Evolutionary conservation across 352 stramenopile species (phyloP), one percentile per base, ranked within the genome.

Genomic region (Phytopythium oedochilum): DNA sequence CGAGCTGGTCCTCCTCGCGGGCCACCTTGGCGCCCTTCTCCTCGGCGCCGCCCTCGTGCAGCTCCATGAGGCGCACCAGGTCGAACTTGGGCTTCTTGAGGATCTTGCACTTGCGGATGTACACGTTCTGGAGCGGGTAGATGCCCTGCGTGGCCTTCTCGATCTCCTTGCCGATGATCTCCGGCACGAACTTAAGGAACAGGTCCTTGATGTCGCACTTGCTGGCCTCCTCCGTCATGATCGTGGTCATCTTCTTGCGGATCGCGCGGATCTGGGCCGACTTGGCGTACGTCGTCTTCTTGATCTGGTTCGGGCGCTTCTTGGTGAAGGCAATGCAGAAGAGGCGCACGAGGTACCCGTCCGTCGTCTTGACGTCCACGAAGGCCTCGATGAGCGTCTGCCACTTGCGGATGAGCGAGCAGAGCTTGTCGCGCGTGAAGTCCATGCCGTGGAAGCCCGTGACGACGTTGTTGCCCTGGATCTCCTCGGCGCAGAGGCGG

Each of bases 71-170:
- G 73, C 98, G 97, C 55, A 96, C 96, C 39, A 99, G 75, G 89
- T 99, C 98, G 72, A 99, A 99, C 89, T 99, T 99, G 52, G 97
- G 97, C 89, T 99, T 99, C 93, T 99, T 99, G 36, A 99, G 87
- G 49, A 99, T 97, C 95, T 99, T 99, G 61, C 98, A 97, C 94
- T 99, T 99, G 64, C 97, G 95, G 74, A 99, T 98, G 90, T 96
- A 99, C 57, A 97, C 92, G 77, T 99, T 98, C 84, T 99, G 97
- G 60, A 99, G 86, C 51, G 97, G 97, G 92, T 98, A 99, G 79
- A 99, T 98, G 68, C 87, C 83, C 67, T 98, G 92, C 42, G 91
- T 97, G 55, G 94, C 88, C 79, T 98, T 97, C 64, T 98, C 95
- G 68, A 99, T 99, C 65, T 99, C 89, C 68, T 98, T 96, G 61